Conservation (phyloP, 169 alveolate species). For the Cytauxzoon felis region DNA sequence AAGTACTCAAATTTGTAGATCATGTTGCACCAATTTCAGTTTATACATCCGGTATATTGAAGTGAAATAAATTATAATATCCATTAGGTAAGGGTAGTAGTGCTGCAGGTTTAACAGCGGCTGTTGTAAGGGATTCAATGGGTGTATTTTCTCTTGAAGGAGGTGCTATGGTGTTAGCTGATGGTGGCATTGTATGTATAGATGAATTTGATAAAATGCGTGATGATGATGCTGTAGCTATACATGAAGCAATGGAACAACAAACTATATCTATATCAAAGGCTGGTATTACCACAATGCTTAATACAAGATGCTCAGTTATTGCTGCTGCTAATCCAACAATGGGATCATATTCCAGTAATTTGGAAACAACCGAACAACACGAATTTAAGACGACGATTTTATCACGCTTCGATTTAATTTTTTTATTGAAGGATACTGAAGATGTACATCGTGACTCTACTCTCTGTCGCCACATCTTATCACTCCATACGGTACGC, state of each 20-base stretch:
- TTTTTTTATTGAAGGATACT: constrained; percentile 94
- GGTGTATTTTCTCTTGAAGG: constrained; percentile 95
- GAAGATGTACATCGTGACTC: constrained; percentile 90
- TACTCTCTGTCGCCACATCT: constrained; percentile 68
- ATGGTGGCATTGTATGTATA: constrained; percentile 98
- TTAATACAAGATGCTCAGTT: constrained; percentile 94
- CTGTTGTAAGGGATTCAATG: constrained; percentile 87
- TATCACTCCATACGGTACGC: constrained; percentile 66
- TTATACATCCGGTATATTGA: constrained; percentile 83
- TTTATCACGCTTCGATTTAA: constrained; percentile 94
- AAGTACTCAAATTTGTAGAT: constrained; percentile 94
- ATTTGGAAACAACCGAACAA: constrained; percentile 92
- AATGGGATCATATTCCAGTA: constrained; percentile 83
- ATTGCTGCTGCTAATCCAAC: constrained; percentile 99
- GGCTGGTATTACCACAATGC: constrained; percentile 99
- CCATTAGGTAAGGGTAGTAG: constrained; percentile 95
- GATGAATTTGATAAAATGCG: constrained; percentile 99
- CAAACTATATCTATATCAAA: constrained; percentile 98
- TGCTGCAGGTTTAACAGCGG: constrained; percentile 99
- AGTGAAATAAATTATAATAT: constrained; percentile 3
- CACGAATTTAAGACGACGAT: constrained; percentile 98
- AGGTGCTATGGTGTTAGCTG: constrained; percentile 99
- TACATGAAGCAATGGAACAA: constrained; percentile 99
- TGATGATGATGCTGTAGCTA: constrained; percentile 98
- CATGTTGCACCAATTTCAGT: constrained; percentile 97